These are phyloP conservation scores for Orobanche coerulescens DNA, from an alignment of 257 asterid species.

Conservation along the genomic window DNA sequence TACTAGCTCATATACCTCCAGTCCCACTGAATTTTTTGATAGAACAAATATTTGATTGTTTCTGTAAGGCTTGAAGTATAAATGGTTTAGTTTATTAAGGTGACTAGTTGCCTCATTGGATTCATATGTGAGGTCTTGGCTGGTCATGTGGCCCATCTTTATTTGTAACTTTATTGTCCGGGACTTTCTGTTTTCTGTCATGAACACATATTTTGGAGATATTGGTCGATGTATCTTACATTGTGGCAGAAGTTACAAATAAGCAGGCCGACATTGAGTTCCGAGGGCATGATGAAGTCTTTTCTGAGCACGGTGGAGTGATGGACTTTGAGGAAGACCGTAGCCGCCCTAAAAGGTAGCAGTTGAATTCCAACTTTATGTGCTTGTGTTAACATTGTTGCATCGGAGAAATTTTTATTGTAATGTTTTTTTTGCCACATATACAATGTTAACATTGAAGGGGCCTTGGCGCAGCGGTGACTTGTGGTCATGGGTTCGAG, in stretches of 20 bases:
- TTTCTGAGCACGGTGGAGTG: constrained; percentile 89
- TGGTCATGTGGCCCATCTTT: constrained; percentile 3
- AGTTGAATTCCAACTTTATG: constrained; percentile 16
- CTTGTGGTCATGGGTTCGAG: too few species aligned
- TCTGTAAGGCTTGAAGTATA: not conserved
- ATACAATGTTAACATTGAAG: not conserved
- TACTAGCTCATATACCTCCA: too few species aligned
- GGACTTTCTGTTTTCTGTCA: not conserved
- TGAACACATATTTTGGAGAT: constrained; percentile 38
- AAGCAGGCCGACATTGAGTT: constrained; percentile 80
- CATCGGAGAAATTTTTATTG: too few species aligned
- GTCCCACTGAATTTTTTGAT: not conserved
- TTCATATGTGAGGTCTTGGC: not conserved
- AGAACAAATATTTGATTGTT: not conserved
- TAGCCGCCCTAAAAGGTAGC: constrained; percentile 84
- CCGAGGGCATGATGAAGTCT: constrained; percentile 87
- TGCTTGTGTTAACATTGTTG: constrained; percentile 13
- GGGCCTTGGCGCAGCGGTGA: too few species aligned
- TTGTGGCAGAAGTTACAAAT: constrained; percentile 95
- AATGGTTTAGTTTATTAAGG: constrained; percentile 4
- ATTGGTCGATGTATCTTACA: constrained; percentile 78
- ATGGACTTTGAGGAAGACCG: constrained; percentile 94
- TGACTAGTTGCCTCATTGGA: constrained; percentile 2
- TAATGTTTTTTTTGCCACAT: too few species aligned
- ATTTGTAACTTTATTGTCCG: not conserved